Evolutionary conservation across 1,284 basidiomycete species (phyloP).

Genomic region (Ustilago cynodontis): DNA sequence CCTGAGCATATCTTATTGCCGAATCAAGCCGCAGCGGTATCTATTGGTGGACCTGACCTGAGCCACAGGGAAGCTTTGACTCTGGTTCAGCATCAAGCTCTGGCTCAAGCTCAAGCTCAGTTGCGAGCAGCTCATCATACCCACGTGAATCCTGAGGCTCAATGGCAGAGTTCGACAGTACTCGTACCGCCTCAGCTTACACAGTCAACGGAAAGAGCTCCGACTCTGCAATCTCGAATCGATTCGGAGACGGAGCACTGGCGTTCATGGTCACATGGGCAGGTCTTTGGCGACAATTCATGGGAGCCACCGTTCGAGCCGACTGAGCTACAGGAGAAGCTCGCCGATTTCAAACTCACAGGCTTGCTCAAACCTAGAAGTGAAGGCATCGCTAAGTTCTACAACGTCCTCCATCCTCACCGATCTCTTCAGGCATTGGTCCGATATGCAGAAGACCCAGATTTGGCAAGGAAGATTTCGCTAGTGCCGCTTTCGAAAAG

Average conservation of each 20-base stretch:
- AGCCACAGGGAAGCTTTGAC: background rate
- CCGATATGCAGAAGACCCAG: background rate
- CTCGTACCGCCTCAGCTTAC: background rate
- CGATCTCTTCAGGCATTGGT: background rate
- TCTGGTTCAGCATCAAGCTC: background rate
- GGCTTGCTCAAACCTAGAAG: background rate
- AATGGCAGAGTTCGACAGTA: background rate
- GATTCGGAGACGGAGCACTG: no score
- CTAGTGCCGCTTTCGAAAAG: slow-evolving; percentile 5
- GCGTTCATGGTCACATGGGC: no score
- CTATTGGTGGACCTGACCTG: background rate
- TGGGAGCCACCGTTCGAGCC: background rate
- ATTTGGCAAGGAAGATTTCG: background rate
- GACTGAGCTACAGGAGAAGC: background rate
- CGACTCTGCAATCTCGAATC: background rate
- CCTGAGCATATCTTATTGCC: background rate
- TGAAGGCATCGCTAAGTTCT: background rate
- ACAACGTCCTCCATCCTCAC: background rate
- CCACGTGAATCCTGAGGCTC: background rate
- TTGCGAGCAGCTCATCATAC: background rate
- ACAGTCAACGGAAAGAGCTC: background rate
- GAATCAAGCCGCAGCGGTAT: background rate
- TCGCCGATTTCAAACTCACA: background rate
- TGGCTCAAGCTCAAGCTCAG: background rate
- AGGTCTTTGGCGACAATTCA: background rate